phyloP scores from a whole-genome alignment of 441 rosid genomes.

The Brassica balearica region DNA sequence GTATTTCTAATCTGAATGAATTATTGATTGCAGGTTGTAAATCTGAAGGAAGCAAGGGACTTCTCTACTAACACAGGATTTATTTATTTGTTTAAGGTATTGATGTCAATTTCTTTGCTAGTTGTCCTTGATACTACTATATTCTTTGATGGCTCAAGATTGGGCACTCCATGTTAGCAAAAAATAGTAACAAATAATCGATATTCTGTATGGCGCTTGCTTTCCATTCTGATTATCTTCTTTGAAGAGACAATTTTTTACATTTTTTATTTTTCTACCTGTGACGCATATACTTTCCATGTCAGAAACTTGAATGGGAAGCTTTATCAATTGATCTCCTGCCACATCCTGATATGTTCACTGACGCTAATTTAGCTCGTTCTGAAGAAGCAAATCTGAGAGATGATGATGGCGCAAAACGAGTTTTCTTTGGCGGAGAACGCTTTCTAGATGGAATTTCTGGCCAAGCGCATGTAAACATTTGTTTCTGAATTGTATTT shows the following conservation, averaged over 20 bases:
- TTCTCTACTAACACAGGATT: conserved; percentile 74
- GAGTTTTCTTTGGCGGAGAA: conserved; percentile 99
- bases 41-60: conserved; percentile 97
- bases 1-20: conserved; percentile 28
- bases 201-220: background rate
- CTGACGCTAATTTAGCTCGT: conserved; percentile 84
- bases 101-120: background rate
- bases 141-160: conserved; percentile 24
- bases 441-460: conserved; percentile 96
- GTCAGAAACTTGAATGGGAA: conserved; percentile 98
- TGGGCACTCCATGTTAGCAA: conserved; percentile 10
- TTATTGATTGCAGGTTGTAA: conserved; percentile 68
- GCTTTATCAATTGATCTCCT: conserved; percentile 95
- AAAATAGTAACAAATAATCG: background rate
- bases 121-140: conserved; percentile 9
- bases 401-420: conserved; percentile 98
- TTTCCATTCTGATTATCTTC: conserved; percentile 23
- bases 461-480: conserved; percentile 90
- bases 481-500: conserved; percentile 32
- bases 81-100: conserved; percentile 96
- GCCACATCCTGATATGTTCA: conserved; percentile 99
- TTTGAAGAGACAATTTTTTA: conserved; percentile 24
- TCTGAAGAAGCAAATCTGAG: conserved; percentile 70
- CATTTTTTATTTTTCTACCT: conserved; percentile 23
- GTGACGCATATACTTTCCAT: conserved; percentile 32